Percentiles rank a stretch among this genome's conserved stretches.
Evolutionary conservation across 2,329 filamentous ascomycete genomes (phyloP).

Genomic region (Ustilaginoidea virens): DNA sequence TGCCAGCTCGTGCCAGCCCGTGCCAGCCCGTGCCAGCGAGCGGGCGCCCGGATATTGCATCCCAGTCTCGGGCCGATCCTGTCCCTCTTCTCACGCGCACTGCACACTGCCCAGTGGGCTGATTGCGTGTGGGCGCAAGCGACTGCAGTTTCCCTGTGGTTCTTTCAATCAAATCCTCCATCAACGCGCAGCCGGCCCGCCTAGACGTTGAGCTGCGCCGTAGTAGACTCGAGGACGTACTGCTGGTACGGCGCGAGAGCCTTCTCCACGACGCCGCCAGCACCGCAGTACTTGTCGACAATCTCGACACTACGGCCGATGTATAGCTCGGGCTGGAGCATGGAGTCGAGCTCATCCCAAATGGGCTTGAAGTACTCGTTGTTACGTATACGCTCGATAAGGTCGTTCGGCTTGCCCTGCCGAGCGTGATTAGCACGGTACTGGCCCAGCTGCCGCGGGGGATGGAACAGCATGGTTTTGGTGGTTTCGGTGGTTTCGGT

Average conservation of each 20-base stretch:
- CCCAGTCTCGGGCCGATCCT: too few species aligned
- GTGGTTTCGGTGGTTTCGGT: too few species aligned
- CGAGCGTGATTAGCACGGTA: not conserved
- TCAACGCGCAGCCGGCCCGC: too few species aligned
- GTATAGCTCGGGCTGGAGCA: slow-evolving; percentile 47
- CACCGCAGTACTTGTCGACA: slow-evolving; percentile 28
- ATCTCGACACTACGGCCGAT: slow-evolving; percentile 28
- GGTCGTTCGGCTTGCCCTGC: slow-evolving; percentile 57
- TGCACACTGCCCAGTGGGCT: too few species aligned
- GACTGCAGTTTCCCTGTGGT: too few species aligned
- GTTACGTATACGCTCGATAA: slow-evolving; percentile 61
- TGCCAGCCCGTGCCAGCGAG: too few species aligned
- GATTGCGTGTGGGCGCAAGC: too few species aligned
- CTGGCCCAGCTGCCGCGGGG: not conserved
- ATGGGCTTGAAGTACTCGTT: slow-evolving; percentile 64
- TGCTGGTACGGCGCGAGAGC: slow-evolving; percentile 20
- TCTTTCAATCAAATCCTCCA: too few species aligned
- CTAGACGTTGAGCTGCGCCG: slow-evolving; percentile 5
- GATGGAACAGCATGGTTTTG: not conserved
- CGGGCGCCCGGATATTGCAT: too few species aligned
- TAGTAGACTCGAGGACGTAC: slow-evolving; percentile 13
- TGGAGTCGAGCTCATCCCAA: slow-evolving; percentile 48
- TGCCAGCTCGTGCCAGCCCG: too few species aligned
- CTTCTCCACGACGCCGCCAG: slow-evolving; percentile 22
- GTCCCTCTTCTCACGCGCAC: too few species aligned